Evolutionary conservation across 177 flowering plant species (phyloP).

Genomic region (Tripterygium wilfordii): DNA sequence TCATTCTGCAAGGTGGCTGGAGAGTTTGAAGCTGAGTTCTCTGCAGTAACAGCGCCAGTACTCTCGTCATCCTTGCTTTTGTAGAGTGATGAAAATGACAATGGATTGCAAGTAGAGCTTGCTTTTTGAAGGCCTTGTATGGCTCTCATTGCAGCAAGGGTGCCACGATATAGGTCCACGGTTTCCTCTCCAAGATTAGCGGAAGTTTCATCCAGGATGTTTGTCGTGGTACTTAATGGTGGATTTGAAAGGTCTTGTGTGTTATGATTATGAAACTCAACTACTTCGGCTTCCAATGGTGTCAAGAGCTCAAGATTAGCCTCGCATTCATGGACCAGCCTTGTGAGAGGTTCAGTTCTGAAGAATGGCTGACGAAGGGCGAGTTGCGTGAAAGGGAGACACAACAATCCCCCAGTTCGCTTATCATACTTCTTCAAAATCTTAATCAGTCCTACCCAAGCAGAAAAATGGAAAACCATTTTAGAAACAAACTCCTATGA

Average conservation of each 20-base stretch:
- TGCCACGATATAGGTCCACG: conserved; percentile 54
- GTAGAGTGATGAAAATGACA: conserved; percentile 51
- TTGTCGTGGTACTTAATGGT: conserved; percentile 8
- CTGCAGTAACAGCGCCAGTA: conserved; percentile 54
- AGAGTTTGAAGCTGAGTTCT: conserved; percentile 47
- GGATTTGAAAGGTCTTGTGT: conserved; percentile 9
- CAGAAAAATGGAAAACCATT: conserved; percentile 6
- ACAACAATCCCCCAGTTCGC: conserved; percentile 71
- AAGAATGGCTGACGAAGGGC: conserved; percentile 76
- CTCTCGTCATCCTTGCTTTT: conserved; percentile 43
- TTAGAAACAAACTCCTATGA: no score
- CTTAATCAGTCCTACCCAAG: conserved; percentile 52
- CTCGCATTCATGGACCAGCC: conserved; percentile 75
- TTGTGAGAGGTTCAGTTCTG: conserved; percentile 72
- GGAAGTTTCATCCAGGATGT: conserved; percentile 17
- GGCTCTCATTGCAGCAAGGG: conserved; percentile 74
- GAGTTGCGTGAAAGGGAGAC: conserved; percentile 70
- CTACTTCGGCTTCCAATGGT: conserved; percentile 70
- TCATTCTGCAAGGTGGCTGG: conserved; percentile 21
- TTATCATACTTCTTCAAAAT: conserved; percentile 87
- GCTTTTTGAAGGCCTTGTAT: conserved; percentile 61
- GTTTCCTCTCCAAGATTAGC: conserved; percentile 44
- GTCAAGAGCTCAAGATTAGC: conserved; percentile 76
- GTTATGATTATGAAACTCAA: conserved; percentile 39
- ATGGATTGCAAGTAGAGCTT: conserved; percentile 71